Conservation (phyloP, 2,329 filamentous ascomycete species). For the Fonsecaea pugnacius region DNA sequence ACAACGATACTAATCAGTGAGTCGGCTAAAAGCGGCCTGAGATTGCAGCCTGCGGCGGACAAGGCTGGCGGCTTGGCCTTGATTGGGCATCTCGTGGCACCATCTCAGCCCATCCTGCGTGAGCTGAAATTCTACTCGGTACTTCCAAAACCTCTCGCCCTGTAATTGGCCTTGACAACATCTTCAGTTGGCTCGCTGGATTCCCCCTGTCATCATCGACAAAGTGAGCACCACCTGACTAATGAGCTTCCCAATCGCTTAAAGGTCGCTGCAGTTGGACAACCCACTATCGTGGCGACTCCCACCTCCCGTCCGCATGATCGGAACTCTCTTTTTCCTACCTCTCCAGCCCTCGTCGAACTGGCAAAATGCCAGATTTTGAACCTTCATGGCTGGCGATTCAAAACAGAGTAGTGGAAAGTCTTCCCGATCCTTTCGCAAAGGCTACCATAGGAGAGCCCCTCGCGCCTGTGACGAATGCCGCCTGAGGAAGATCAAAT, state of each 20-base stretch:
- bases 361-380: constrained; percentile 12
- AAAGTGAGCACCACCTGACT: neutral
- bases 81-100: neutral
- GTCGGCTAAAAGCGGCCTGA: neutral
- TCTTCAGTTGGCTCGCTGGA: no score
- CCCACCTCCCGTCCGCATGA: constrained; percentile 12
- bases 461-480: constrained; percentile 35
- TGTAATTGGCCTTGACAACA: neutral
- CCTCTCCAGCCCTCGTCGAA: neutral
- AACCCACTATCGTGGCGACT: constrained; percentile 1
- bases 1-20: neutral
- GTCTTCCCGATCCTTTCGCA: constrained; percentile 14
- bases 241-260: neutral
- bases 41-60: neutral
- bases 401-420: constrained; percentile 12
- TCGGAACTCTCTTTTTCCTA: constrained; percentile 14
- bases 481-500: constrained; percentile 34
- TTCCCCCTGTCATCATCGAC: no score
- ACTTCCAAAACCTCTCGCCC: neutral
- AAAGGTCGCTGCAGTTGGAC: neutral
- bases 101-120: neutral
- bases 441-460: constrained; percentile 30
- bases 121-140: neutral
- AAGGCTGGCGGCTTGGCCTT: neutral
- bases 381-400: constrained; percentile 21